These are phyloP conservation scores for Pseudozyma hubeiensis DNA, from an alignment of 1,284 basidiomycete genomes.

Conservation along the genomic window DNA sequence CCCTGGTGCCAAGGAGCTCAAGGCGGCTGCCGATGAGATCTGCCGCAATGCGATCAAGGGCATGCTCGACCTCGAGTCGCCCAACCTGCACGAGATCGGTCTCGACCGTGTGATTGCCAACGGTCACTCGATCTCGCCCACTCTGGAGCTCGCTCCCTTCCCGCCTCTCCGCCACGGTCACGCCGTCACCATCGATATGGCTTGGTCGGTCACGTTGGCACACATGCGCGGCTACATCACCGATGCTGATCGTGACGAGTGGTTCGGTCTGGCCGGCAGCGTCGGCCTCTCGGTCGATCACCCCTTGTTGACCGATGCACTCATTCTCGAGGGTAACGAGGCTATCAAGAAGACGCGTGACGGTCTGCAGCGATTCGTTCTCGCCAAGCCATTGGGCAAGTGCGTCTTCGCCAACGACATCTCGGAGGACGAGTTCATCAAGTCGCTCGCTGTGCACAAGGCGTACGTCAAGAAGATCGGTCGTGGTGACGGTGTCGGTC, in stretches of 20 bases:
- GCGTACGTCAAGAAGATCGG: slow-evolving; percentile 66
- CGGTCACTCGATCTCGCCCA: slow-evolving; percentile 71
- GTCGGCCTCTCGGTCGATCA: slow-evolving; percentile 71
- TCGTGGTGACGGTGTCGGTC: slow-evolving; percentile 68
- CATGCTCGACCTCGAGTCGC: slow-evolving; percentile 71
- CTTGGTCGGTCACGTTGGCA: slow-evolving; percentile 70
- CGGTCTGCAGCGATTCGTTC: slow-evolving; percentile 71
- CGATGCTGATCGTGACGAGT: slow-evolving; percentile 70
- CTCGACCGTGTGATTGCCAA: slow-evolving; percentile 72
- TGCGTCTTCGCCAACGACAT: slow-evolving; percentile 71
- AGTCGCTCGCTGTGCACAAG: slow-evolving; percentile 70
- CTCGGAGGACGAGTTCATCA: slow-evolving; percentile 68
- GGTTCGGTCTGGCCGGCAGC: slow-evolving; percentile 68
- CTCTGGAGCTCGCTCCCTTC: slow-evolving; percentile 68
- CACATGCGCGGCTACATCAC: slow-evolving; percentile 70
- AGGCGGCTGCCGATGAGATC: slow-evolving; percentile 68
- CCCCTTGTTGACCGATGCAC: slow-evolving; percentile 69
- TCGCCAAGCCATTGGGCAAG: slow-evolving; percentile 70
- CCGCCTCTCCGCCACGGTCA: slow-evolving; percentile 69
- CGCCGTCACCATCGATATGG: slow-evolving; percentile 71
- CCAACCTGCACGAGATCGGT: slow-evolving; percentile 71
- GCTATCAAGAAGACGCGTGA: slow-evolving; percentile 72
- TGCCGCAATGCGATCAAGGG: slow-evolving; percentile 71
- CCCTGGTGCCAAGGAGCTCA: slow-evolving; percentile 67
- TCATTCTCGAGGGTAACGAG: slow-evolving; percentile 69